Conservation (phyloP, 768 basidiomycete genomes). For the Suillus hirtellus region DNA sequence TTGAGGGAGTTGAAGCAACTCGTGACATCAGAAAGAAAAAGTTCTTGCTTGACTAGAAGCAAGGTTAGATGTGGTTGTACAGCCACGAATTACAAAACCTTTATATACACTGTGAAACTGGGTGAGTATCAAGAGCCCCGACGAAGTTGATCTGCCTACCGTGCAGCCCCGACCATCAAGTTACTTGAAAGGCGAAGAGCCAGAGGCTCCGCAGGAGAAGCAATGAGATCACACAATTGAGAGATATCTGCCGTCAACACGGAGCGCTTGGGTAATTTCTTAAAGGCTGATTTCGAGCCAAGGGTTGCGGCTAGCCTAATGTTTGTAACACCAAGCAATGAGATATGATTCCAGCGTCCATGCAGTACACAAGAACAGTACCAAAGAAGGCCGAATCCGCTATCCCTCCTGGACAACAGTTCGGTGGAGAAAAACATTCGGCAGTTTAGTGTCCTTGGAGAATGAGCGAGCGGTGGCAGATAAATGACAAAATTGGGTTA, state of each 20-base stretch:
- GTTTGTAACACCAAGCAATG: constrained; percentile 1
- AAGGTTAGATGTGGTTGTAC: constrained; percentile 7
- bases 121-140: constrained; percentile 8
- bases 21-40: constrained; percentile 78
- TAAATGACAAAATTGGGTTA: neutral
- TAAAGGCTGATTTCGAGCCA: constrained; percentile 85
- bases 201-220: constrained; percentile 81
- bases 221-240: constrained; percentile 78
- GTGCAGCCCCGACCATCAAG: constrained; percentile 84
- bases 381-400: constrained; percentile 90
- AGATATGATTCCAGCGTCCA: neutral
- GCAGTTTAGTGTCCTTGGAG: constrained; percentile 6
- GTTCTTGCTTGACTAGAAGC: constrained; percentile 74
- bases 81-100: constrained; percentile 30
- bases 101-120: constrained; percentile 44
- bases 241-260: constrained; percentile 84
- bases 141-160: constrained; percentile 46
- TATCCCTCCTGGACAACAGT: constrained; percentile 76
- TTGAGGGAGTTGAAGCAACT: constrained; percentile 76
- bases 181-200: constrained; percentile 87
- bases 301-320: constrained; percentile 88
- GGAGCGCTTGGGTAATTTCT: constrained; percentile 78
- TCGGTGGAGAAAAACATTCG: constrained; percentile 88
- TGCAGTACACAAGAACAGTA: constrained; percentile 29
- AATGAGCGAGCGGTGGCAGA: neutral